Base-by-base conservation (phyloP, 2,329 filamentous ascomycete genomes). In the Aspergillus sp. region DNA sequence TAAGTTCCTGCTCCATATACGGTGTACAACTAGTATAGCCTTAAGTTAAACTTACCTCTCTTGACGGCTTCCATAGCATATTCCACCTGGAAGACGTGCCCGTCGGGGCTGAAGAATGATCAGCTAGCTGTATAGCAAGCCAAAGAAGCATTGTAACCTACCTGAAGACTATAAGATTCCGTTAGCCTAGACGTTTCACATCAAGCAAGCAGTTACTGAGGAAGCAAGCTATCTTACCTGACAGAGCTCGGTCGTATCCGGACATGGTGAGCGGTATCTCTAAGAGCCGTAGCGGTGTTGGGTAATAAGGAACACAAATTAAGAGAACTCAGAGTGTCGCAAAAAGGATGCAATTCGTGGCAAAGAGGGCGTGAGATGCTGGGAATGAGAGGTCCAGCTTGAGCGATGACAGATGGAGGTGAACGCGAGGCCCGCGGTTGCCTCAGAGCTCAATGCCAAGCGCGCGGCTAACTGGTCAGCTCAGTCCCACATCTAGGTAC, bases 51-150 rank as follows among this genome's bases (percentile, higher is more conserved):
- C 63, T 56, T 80, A 95, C 93, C 95, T 91, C 95, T 83, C 84
- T 99, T 99, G 67, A 99, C 95, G 67, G 95, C 95, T 81, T 99
- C 95, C 67, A 96, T 89, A 56, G 95, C 95, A 85, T 99, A 99
- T 84, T 99, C 95, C 72, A 99, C 95, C 80, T 99, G 95, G 82
- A 99, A 99, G 71, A 99, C 95, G 82, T 99, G 95, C 79, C 95
- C 95, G 80, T 99, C 95, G 72, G 95, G 95, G 86, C 93, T 98
- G 73, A 49, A 57, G 13, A 48, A 48, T n/a, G 40, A 74, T 88
- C 77, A 87, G 81, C 68, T 64, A 58, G 41, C 44, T 51, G 42
- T n/a, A 61, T 55, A 60, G 64, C 49, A 9, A 68, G 58, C 54
- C 52, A 15, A 5, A 50, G 37, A 39, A 42, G 7, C 13, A 37